These are phyloP conservation scores for Annulohypoxylon truncatum DNA, from an alignment of 2,329 filamentous ascomycete genomes.

Conservation along the genomic window DNA sequence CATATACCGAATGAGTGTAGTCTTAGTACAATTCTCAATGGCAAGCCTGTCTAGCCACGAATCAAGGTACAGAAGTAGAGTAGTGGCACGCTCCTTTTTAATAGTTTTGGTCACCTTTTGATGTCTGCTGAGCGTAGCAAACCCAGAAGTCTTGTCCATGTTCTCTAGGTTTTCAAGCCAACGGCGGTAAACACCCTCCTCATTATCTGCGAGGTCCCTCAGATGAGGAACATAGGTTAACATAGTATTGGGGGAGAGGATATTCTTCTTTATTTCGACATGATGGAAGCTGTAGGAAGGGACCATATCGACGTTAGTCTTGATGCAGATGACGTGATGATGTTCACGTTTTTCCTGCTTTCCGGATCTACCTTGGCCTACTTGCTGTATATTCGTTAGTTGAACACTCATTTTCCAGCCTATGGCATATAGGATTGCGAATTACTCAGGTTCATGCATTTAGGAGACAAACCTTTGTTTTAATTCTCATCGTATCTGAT, in stretches of 20 bases:
- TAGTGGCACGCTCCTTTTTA: conserved; percentile 63
- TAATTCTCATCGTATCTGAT: conserved; percentile 60
- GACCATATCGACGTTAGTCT: conserved; percentile 63
- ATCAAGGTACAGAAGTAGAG: conserved; percentile 65
- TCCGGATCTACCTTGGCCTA: conserved; percentile 52
- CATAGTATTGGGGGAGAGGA: conserved; percentile 69
- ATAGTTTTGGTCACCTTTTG: conserved; percentile 63
- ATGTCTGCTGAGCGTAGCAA: conserved; percentile 64
- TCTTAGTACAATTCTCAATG: conserved; percentile 64
- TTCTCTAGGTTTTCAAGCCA: conserved; percentile 69
- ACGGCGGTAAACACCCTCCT: conserved; percentile 65
- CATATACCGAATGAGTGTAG: conserved; percentile 65
- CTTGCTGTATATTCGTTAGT: conserved; percentile 52
- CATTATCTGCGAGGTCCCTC: conserved; percentile 66
- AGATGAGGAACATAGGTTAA: conserved; percentile 70
- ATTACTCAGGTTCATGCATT: neutral
- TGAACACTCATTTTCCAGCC: neutral
- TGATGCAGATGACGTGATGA: conserved; percentile 59
- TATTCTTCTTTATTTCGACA: conserved; percentile 69
- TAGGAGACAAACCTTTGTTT: conserved; percentile 59
- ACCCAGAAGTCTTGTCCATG: conserved; percentile 68
- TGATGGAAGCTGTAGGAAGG: conserved; percentile 71
- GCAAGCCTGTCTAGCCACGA: conserved; percentile 63
- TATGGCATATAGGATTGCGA: neutral
- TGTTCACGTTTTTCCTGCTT: conserved; percentile 60